These are phyloP conservation scores for Annulohypoxylon nitens DNA, from an alignment of 495 filamentous ascomycete genomes.

Conservation along the genomic window DNA sequence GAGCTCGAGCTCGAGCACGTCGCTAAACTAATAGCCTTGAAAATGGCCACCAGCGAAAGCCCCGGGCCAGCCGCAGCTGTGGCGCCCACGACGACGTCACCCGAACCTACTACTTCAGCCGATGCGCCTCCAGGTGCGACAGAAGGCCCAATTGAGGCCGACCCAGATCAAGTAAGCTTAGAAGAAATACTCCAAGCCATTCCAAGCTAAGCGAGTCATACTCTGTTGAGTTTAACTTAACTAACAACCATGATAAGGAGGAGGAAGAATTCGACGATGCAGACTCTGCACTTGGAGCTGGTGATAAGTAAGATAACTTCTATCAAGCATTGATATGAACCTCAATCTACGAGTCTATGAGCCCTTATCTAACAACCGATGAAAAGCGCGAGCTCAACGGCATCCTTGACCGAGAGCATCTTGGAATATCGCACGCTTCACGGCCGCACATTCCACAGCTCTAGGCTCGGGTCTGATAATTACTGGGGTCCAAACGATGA, in stretches of 20 bases:
- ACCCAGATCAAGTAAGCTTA: slow-evolving; percentile 29
- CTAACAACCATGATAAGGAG: slow-evolving; percentile 26
- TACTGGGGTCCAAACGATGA: slow-evolving; percentile 59
- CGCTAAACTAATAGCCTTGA: slow-evolving; percentile 16
- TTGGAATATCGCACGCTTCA: slow-evolving; percentile 59
- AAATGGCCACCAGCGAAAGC: slow-evolving; percentile 24
- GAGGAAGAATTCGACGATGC: slow-evolving; percentile 47
- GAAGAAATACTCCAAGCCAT: neutral
- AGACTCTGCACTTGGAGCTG: slow-evolving; percentile 55
- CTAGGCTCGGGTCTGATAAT: slow-evolving; percentile 32
- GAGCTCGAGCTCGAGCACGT: neutral
- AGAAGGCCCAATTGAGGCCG: slow-evolving; percentile 33
- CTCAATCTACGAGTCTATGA: neutral
- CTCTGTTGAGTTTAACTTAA: neutral
- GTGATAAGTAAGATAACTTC: slow-evolving; percentile 47
- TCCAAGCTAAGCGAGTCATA: neutral
- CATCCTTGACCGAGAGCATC: slow-evolving; percentile 61
- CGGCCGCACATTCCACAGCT: slow-evolving; percentile 58
- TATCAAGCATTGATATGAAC: neutral
- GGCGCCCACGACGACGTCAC: slow-evolving; percentile 10
- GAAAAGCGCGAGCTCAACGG: slow-evolving; percentile 54
- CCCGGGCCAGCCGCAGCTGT: slow-evolving; percentile 3
- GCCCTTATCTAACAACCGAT: slow-evolving; percentile 11
- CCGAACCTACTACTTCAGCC: neutral
- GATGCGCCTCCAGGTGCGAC: slow-evolving; percentile 18